A percentile compares a stretch with the other conserved stretches of the same genome.
phyloP scores from a whole-genome alignment of 1,284 basidiomycete species.

The Papiliotrema laurentii region DNA sequence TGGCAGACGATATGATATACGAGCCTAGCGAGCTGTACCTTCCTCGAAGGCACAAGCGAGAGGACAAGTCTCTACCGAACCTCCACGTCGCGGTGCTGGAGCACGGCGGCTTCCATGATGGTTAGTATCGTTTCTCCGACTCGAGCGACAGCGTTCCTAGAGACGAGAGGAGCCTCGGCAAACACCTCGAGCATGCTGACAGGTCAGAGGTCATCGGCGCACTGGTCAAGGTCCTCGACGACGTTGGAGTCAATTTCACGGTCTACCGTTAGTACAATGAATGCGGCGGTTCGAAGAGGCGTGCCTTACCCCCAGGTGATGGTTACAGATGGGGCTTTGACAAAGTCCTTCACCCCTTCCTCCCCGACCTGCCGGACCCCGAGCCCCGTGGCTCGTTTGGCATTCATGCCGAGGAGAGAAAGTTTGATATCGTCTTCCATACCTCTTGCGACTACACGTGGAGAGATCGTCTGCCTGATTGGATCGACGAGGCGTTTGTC shows the following conservation, averaged over 20 bases:
- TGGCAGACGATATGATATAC: too few species aligned
- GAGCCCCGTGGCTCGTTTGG: conserved; percentile 1
- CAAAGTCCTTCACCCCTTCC: neutral
- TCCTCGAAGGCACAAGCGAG: neutral
- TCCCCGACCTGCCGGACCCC: conserved; percentile 2
- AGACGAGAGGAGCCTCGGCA: neutral
- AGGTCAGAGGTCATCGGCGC: conserved; percentile 13
- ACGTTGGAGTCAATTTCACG: conserved; percentile 8
- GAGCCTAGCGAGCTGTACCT: neutral
- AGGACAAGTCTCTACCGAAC: neutral
- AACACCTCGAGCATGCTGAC: neutral
- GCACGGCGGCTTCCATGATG: conserved; percentile 15
- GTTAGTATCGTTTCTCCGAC: conserved; percentile 2
- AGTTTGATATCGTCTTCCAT: conserved; percentile 10
- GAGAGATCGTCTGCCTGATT: conserved; percentile 3
- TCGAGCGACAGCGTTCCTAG: neutral
- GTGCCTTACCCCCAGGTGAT: conserved; percentile 1
- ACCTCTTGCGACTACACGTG: conserved; percentile 9
- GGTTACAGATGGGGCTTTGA: conserved; percentile 10
- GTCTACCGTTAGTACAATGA: conserved; percentile 6
- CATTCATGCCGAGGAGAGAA: conserved; percentile 1
- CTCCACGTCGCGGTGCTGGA: conserved; percentile 8
- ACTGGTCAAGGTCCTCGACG: conserved; percentile 8
- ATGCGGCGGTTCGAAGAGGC: neutral
- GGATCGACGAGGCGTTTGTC: conserved; percentile 7